Base-by-base conservation (phyloP, 768 basidiomycete species). In the Trametes cingulata region DNA sequence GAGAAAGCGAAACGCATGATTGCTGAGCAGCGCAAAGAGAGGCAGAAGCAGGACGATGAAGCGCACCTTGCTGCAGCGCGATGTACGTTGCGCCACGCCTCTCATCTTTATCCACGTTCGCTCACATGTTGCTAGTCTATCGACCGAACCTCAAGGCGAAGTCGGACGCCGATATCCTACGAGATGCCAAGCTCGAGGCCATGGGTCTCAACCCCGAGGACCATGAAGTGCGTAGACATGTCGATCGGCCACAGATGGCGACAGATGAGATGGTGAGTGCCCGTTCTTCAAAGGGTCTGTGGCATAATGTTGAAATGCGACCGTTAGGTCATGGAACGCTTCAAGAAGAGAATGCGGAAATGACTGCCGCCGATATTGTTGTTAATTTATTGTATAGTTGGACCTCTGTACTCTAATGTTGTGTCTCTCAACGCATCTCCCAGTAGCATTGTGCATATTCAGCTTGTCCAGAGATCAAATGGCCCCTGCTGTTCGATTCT, bases 281-380 rank as follows among this genome's bases (percentile, higher is more conserved):
- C 29, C n/a, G 51, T 19, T 50, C 22, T 36, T 7, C 13, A 20
- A 17, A 0, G 20, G 37, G n/a, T n/a, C 41, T 25, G 24, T 29
- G 22, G 7, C 50, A 25, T 15, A 54, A 24, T 15, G 20, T 25
- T 14, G 40, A 58, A 20, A 61, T 56, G 42, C 47, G 20, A 45
- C 37, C 10, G n/a, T 12, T 64, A 93, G 90, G 91, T 92, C 54
- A 91, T 95, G 91, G 94, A 96, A 74, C 85, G 96, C 33, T 98
- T 98, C 81, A 98, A 96, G 82, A 97, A 98, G 76, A 80, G 95
- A 58, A 93, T 94, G 91, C 84, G 89, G 40, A 90, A 88, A 71
- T 91, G 41, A 58, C 13, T 10, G 12, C 13, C 10, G 9, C 29
- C 27, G 33, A 36, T 3, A 14, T 19, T 17, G 27, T 13, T 20